Evolutionary conservation across 176 grass and related monocot genomes (phyloP).

Genomic region (Carex kokanica): DNA sequence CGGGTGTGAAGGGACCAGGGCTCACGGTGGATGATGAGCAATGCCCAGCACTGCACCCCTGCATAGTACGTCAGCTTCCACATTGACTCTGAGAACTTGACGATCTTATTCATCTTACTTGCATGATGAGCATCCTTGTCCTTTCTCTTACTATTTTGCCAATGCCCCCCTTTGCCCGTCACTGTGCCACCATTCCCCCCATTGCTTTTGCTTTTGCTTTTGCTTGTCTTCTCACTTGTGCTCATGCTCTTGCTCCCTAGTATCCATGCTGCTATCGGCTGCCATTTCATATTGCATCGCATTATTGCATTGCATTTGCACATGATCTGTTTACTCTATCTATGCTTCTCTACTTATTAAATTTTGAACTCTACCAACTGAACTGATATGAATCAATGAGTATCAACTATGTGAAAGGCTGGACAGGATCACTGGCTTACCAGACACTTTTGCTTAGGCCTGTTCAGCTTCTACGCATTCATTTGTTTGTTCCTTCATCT

Average conservation of each 20-base stretch:
- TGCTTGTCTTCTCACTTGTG: neutral
- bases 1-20: conserved; percentile 75
- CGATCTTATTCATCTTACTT: conserved; percentile 43
- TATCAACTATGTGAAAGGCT: too few relatives aligned
- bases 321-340: too few relatives aligned
- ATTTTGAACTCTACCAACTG: too few relatives aligned
- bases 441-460: too few relatives aligned
- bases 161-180: neutral
- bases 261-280: conserved; percentile 67
- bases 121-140: conserved; percentile 20
- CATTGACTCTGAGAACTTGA: conserved; percentile 93
- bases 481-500: too few relatives aligned
- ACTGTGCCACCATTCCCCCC: neutral
- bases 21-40: conserved; percentile 77
- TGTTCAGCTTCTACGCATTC: too few relatives aligned
- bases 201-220: too few relatives aligned
- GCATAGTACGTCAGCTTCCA: conserved; percentile 98
- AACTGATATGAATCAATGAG: too few relatives aligned
- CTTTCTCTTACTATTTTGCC: neutral
- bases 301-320: neutral
- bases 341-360: too few relatives aligned
- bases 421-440: too few relatives aligned
- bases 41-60: conserved; percentile 72
- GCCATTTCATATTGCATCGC: neutral
- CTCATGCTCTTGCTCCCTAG: conserved; percentile 34